A percentile compares a stretch with the other conserved stretches of the same genome.
Conservation (phyloP, 371 early-diverging fungal genomes). For the Umbelopsis sp. region DNA sequence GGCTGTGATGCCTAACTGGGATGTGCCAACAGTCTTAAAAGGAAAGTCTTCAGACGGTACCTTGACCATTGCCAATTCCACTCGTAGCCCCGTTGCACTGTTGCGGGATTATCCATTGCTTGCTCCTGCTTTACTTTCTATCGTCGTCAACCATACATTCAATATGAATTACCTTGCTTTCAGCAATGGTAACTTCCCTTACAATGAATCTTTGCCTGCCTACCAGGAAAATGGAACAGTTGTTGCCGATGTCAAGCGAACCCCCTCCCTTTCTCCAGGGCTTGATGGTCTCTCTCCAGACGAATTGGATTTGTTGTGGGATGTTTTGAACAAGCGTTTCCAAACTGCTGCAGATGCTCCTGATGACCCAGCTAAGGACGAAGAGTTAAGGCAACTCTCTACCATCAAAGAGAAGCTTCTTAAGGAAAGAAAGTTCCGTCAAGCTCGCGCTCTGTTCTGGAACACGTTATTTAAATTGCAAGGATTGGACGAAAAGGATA, state of each 20-base stretch:
- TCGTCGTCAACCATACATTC: constrained; percentile 48
- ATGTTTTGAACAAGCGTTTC: constrained; percentile 13
- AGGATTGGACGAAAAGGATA: not conserved
- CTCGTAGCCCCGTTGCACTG: not conserved
- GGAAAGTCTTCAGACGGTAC: constrained; percentile 1
- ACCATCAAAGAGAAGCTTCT: not conserved
- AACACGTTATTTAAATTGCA: constrained; percentile 1
- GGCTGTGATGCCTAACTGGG: constrained; percentile 46
- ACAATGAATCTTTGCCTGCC: not conserved
- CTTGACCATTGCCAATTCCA: not conserved
- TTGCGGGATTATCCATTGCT: constrained; percentile 37
- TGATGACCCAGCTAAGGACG: not conserved
- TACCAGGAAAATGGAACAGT: not conserved
- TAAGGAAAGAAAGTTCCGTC: constrained; percentile 10
- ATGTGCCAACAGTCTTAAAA: not conserved
- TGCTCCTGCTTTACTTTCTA: constrained; percentile 51
- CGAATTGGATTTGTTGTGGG: constrained; percentile 10
- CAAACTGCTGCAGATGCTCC: not conserved
- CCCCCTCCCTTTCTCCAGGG: not conserved
- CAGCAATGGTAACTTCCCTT: constrained; percentile 3
- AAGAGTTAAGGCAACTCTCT: not conserved
- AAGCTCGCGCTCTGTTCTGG: not conserved
- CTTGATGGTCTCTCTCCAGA: constrained; percentile 1
- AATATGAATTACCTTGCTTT: constrained; percentile 9
- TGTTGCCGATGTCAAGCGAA: not conserved